Conservation (phyloP, 371 early-diverging fungal genomes). For the Synchytrium microbalum region DNA sequence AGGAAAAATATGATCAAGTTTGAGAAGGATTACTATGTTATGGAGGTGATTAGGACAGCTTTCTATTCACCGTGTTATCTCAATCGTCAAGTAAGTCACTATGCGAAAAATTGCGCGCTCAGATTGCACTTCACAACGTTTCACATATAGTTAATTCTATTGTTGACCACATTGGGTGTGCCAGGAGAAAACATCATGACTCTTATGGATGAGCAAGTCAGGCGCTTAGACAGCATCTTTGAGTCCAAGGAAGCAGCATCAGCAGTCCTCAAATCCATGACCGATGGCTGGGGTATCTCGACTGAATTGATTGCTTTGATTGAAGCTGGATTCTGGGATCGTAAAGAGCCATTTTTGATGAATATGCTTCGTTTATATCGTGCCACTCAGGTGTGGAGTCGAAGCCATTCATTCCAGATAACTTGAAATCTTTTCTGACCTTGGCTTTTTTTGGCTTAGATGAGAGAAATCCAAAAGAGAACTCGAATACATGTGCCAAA, state of each 20-base stretch:
- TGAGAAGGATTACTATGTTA: slow-evolving; percentile 35
- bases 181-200: slow-evolving; percentile 43
- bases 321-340: slow-evolving; percentile 32
- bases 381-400: slow-evolving; percentile 16
- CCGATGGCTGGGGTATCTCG: not conserved
- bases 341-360: slow-evolving; percentile 48
- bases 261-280: not conserved
- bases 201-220: not conserved
- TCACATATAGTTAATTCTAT: slow-evolving; percentile 57
- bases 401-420: not conserved
- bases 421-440: not conserved
- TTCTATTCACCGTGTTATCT: slow-evolving; percentile 51
- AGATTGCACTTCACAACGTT: no score
- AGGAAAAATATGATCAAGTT: no score
- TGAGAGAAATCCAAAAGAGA: slow-evolving; percentile 23
- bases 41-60: slow-evolving; percentile 52
- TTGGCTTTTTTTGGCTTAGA: not conserved
- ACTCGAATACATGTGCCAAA: slow-evolving; percentile 60
- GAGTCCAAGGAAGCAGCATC: not conserved
- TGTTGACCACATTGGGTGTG: slow-evolving; percentile 59
- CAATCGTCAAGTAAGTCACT: slow-evolving; percentile 72
- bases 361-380: slow-evolving; percentile 49
- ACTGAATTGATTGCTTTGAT: not conserved
- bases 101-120: no score
- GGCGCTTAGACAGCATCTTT: not conserved